phyloP scores from a whole-genome alignment of 257 asterid species.

The Echites panduratus region DNA sequence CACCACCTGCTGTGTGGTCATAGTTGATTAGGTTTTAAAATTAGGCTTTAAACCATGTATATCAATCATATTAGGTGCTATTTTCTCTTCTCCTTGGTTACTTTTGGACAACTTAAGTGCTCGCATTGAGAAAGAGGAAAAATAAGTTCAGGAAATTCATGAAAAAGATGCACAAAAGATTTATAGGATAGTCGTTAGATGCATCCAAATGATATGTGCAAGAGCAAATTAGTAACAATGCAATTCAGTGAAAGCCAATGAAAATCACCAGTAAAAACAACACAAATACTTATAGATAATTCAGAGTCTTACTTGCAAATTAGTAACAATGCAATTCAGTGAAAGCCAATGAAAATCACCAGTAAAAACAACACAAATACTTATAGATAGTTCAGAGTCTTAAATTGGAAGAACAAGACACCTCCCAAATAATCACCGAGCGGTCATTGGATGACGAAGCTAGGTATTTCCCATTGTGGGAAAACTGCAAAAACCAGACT shows the following conservation, averaged over 20 bases:
- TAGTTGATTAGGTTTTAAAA: neutral
- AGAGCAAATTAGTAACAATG: neutral
- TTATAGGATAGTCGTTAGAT: neutral
- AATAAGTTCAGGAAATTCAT: neutral
- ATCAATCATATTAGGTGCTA: neutral
- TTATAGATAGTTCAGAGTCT: neutral
- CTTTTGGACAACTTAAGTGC: neutral
- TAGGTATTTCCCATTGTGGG: conserved; percentile 72
- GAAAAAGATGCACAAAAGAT: neutral
- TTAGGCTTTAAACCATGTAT: neutral
- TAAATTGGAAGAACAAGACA: conserved; percentile 18
- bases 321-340: neutral
- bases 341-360: neutral
- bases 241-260: neutral
- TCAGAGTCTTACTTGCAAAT: neutral
- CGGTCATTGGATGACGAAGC: conserved; percentile 71
- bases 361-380: neutral
- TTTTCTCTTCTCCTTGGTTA: neutral
- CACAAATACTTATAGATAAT: neutral
- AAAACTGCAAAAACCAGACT: conserved; percentile 80
- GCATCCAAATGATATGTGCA: neutral
- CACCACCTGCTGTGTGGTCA: neutral
- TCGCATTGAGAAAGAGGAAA: neutral
- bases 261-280: neutral
- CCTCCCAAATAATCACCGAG: conserved; percentile 80